phyloP scores from a whole-genome alignment of 1,284 basidiomycete genomes.

The Fistulina hepatica region DNA sequence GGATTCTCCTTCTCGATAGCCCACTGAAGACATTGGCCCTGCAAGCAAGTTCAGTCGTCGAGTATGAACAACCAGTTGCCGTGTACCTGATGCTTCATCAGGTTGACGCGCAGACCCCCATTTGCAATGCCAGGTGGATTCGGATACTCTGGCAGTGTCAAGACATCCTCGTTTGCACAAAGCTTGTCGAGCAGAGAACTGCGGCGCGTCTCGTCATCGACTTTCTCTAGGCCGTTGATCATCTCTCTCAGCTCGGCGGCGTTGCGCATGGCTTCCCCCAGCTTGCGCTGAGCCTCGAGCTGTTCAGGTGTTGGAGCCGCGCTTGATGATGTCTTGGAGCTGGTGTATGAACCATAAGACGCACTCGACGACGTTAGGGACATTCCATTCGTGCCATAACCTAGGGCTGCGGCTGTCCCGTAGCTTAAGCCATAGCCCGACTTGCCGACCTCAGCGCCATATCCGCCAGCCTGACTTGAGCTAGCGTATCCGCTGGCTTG shows the following conservation, averaged over 20 bases:
- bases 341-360: constrained; percentile 12
- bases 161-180: constrained; percentile 56
- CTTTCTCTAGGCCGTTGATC: constrained; percentile 58
- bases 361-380: too few species aligned
- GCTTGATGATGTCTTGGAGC: constrained; percentile 13
- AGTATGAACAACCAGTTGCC: constrained; percentile 13
- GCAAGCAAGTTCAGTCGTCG: constrained; percentile 2
- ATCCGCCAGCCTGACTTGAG: constrained; percentile 2
- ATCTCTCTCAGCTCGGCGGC: constrained; percentile 58
- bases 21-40: constrained; percentile 74
- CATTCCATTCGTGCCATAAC: too few species aligned
- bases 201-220: constrained; percentile 68
- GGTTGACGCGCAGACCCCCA: constrained; percentile 57
- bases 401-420: too few species aligned
- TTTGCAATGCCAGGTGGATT: constrained; percentile 55
- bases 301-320: constrained; percentile 28
- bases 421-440: too few species aligned
- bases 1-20: constrained; percentile 72
- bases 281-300: constrained; percentile 31
- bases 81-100: constrained; percentile 73
- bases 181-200: constrained; percentile 56
- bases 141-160: constrained; percentile 53
- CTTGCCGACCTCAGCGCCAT: constrained; percentile 7
- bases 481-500: constrained; percentile 8
- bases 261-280: constrained; percentile 42